Conservation (phyloP, 2,329 filamentous ascomycete species). For the Chalaropsis thielavioides region DNA sequence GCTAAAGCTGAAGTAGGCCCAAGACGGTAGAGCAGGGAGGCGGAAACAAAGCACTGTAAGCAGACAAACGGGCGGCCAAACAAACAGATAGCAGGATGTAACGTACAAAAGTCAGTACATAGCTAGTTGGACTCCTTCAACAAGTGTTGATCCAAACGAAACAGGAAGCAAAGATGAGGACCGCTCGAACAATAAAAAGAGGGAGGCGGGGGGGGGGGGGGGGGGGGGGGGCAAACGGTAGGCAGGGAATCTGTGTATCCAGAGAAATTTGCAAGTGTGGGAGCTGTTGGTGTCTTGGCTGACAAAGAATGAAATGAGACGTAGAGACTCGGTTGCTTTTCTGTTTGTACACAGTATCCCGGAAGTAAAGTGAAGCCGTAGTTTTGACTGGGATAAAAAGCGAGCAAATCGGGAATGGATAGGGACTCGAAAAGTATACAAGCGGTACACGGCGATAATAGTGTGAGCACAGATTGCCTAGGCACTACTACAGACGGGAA, state of each 20-base stretch:
- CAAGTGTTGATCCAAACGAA: not conserved
- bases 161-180: not conserved
- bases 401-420: not conserved
- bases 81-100: not conserved
- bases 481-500: not conserved
- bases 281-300: not conserved
- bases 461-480: not conserved
- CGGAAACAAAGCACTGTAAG: not conserved
- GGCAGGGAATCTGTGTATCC: not conserved
- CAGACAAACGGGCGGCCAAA: not conserved
- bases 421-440: not conserved
- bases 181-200: too few relatives aligned
- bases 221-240: not conserved
- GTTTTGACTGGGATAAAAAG: not conserved
- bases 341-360: not conserved
- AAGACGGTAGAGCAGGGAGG: not conserved
- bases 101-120: not conserved
- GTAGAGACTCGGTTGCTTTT: not conserved
- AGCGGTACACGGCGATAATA: not conserved
- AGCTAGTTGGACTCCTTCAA: not conserved
- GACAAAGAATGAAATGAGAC: not conserved
- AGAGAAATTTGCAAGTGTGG: not conserved
- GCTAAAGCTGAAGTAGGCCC: too few relatives aligned
- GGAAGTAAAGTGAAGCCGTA: not conserved
- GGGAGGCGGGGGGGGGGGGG: not conserved